These are phyloP conservation scores for Pulveroboletus sp. DNA, from an alignment of 768 basidiomycete species.

Conservation along the genomic window DNA sequence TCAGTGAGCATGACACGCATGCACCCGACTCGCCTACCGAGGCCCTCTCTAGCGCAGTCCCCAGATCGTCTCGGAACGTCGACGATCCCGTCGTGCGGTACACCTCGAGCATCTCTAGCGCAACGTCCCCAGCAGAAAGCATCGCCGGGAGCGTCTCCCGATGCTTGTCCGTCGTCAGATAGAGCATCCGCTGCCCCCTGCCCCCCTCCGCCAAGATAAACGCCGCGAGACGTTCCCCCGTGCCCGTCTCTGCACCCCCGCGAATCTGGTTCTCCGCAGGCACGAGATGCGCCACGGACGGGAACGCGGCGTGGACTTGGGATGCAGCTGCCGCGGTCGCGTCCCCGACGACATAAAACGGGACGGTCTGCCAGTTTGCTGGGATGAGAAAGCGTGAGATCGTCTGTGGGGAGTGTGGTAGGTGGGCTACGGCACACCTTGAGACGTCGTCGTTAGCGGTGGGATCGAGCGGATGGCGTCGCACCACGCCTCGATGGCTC, in stretches of 20 bases:
- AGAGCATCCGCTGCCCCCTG: conserved; percentile 41
- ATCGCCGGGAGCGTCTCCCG: conserved; percentile 57
- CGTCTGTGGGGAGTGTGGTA: background rate
- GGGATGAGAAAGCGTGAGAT: background rate
- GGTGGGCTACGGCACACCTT: conserved; percentile 10
- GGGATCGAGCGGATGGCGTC: conserved; percentile 30
- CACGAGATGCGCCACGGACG: conserved; percentile 35
- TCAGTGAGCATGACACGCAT: background rate
- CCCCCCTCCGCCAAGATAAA: conserved; percentile 49
- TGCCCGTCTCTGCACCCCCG: conserved; percentile 53
- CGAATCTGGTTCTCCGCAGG: conserved; percentile 33
- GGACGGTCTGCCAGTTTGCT: conserved; percentile 50
- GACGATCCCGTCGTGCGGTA: conserved; percentile 63
- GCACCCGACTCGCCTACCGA: conserved; percentile 21
- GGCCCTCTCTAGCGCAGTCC: conserved; percentile 23
- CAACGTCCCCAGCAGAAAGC: conserved; percentile 42
- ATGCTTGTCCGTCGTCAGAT: conserved; percentile 87
- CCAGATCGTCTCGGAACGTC: conserved; percentile 45
- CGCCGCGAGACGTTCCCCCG: conserved; percentile 57
- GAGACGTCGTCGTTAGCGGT: background rate
- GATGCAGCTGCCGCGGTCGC: conserved; percentile 50
- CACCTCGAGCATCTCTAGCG: conserved; percentile 52
- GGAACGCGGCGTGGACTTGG: conserved; percentile 20
- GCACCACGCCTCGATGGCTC: conserved; percentile 72
- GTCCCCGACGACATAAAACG: conserved; percentile 78